A percentile compares a stretch with the other conserved stretches of the same genome.
phyloP scores from a whole-genome alignment of 768 basidiomycete genomes.

The Psilocybe subaeruginosa region DNA sequence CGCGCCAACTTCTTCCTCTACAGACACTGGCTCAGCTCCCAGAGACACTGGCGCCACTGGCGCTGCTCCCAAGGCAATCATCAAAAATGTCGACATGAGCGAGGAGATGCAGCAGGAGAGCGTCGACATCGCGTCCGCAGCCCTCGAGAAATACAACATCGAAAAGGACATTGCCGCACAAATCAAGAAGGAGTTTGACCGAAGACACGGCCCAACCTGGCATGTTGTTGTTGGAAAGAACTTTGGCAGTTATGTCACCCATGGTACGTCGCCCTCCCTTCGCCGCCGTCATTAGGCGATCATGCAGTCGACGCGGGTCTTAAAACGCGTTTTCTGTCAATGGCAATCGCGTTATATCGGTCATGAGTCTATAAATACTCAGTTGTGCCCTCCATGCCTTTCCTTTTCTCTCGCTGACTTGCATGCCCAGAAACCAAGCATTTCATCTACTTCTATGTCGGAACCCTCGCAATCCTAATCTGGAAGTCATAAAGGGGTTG shows the following conservation, averaged over 20 bases:
- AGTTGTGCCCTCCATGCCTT: neutral
- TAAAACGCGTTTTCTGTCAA: slow-evolving; percentile 27
- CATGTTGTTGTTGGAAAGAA: slow-evolving; percentile 99
- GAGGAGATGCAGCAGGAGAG: slow-evolving; percentile 97
- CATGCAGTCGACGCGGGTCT: slow-evolving; percentile 17
- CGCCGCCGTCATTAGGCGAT: neutral
- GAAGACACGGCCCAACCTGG: slow-evolving; percentile 92
- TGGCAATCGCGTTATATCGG: slow-evolving; percentile 10
- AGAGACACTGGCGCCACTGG: slow-evolving; percentile 38
- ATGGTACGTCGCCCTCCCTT: slow-evolving; percentile 60
- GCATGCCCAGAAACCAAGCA: slow-evolving; percentile 84
- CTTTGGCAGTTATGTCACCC: slow-evolving; percentile 98
- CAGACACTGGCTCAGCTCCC: slow-evolving; percentile 49
- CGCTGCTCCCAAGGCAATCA: slow-evolving; percentile 77
- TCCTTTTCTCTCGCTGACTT: slow-evolving; percentile 3
- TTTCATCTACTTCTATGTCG: slow-evolving; percentile 99
- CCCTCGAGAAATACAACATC: slow-evolving; percentile 89
- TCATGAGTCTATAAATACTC: slow-evolving; percentile 18
- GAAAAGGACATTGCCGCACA: slow-evolving; percentile 98
- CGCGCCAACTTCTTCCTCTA: slow-evolving; percentile 59
- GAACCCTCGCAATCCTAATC: slow-evolving; percentile 89
- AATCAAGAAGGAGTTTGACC: slow-evolving; percentile 98
- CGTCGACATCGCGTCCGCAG: slow-evolving; percentile 84
- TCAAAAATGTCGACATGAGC: slow-evolving; percentile 96
- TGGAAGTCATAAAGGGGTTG: slow-evolving; percentile 77